These are phyloP conservation scores for Coriolopsis trogii DNA, from an alignment of 1,284 basidiomycete genomes.

Conservation along the genomic window DNA sequence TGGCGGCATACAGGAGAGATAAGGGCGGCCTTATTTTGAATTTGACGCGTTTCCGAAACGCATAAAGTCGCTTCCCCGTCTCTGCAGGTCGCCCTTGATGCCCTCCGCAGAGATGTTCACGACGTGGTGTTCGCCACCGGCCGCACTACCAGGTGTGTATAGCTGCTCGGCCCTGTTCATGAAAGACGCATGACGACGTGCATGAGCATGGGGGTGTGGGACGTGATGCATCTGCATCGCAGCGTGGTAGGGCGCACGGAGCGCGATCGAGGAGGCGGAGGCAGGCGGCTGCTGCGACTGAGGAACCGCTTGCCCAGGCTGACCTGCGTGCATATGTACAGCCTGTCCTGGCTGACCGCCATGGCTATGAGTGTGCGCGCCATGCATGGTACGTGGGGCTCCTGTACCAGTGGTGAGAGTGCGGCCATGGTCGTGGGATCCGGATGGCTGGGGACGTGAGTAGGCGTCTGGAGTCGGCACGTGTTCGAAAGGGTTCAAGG, in stretches of 20 bases:
- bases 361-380: conserved; percentile 9
- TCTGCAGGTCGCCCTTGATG: conserved; percentile 43
- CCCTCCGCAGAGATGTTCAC: conserved; percentile 32
- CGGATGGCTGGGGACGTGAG: conserved; percentile 6
- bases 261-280: conserved; percentile 34
- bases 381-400: neutral
- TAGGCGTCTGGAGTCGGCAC: conserved; percentile 11
- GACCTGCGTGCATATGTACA: conserved; percentile 8
- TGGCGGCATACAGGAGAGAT: conserved; percentile 23
- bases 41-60: conserved; percentile 42
- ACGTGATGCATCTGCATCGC: conserved; percentile 69
- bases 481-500: conserved; percentile 27
- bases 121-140: conserved; percentile 31
- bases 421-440: conserved; percentile 14
- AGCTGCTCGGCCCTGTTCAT: conserved; percentile 49
- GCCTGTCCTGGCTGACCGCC: conserved; percentile 13
- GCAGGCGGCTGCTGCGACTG: conserved; percentile 15
- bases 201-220: conserved; percentile 75
- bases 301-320: conserved; percentile 1
- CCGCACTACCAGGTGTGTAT: conserved; percentile 39
- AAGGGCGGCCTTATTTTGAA: conserved; percentile 33
- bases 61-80: conserved; percentile 46
- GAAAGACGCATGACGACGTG: conserved; percentile 58
- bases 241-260: conserved; percentile 54
- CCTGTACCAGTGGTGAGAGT: conserved; percentile 4